Evolutionary conservation across 306 rosid genomes (phyloP).

Genomic region (Begonia fuchsioides): DNA sequence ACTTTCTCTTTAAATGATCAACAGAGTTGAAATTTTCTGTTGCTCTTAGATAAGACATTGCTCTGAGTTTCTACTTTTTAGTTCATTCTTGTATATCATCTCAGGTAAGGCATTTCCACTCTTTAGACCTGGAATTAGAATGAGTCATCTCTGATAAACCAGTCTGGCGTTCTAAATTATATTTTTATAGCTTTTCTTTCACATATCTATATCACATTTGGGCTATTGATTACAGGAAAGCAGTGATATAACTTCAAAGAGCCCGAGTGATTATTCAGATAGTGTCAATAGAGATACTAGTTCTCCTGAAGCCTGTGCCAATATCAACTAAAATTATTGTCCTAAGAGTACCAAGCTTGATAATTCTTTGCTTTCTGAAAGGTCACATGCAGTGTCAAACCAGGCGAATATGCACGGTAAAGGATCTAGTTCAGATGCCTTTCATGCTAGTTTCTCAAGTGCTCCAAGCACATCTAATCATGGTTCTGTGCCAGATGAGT

Average conservation of each 20-base stretch:
- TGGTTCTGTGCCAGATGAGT: slow-evolving; percentile 88
- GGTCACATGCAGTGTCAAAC: slow-evolving; percentile 66
- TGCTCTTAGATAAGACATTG: too few relatives aligned
- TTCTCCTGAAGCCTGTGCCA: slow-evolving; percentile 66
- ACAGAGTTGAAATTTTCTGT: too few relatives aligned
- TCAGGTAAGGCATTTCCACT: too few relatives aligned
- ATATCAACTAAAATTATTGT: slow-evolving; percentile 40
- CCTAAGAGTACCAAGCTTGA: slow-evolving; percentile 40
- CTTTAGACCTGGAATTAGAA: too few relatives aligned
- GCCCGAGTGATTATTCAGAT: slow-evolving; percentile 69
- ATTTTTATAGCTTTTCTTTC: too few relatives aligned
- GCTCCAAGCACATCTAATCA: slow-evolving; percentile 96
- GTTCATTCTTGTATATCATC: too few relatives aligned
- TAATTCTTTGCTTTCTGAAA: slow-evolving; percentile 36
- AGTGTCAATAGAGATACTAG: slow-evolving; percentile 49
- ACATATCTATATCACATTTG: too few relatives aligned
- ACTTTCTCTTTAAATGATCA: too few relatives aligned
- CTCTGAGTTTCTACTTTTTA: too few relatives aligned
- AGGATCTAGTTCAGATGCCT: slow-evolving; percentile 70
- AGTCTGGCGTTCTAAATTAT: too few relatives aligned
- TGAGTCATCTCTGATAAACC: too few relatives aligned
- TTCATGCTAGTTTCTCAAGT: slow-evolving; percentile 86
- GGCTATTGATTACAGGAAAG: slow-evolving; percentile 38
- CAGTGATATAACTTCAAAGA: slow-evolving; percentile 67
- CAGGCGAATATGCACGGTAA: slow-evolving; percentile 81